Evolutionary conservation across 2,329 filamentous ascomycete genomes (phyloP).

Genomic region (Penicillium sp.): DNA sequence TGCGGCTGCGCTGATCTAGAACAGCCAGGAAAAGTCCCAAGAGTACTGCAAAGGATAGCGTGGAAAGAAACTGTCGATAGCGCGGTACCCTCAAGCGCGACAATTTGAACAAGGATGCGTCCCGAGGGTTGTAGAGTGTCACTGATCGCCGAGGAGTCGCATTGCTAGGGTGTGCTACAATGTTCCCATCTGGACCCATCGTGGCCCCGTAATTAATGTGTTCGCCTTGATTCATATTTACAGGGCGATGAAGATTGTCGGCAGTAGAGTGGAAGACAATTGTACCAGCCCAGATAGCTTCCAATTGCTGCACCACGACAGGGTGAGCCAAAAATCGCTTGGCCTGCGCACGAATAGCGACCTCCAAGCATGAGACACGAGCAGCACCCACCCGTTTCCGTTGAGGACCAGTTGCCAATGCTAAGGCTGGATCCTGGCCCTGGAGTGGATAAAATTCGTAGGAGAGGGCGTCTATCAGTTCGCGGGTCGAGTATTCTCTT

Average conservation of each 20-base stretch:
- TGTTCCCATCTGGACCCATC: constrained; percentile 23
- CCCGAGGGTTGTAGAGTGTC: constrained; percentile 82
- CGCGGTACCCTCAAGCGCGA: constrained; percentile 86
- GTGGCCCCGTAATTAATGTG: constrained; percentile 29
- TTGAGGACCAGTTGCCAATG: constrained; percentile 37
- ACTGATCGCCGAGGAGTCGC: constrained; percentile 63
- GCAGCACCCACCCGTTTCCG: constrained; percentile 59
- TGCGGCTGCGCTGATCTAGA: constrained; percentile 68
- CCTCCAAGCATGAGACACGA: constrained; percentile 84
- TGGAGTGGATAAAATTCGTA: constrained; percentile 95
- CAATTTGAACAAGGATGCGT: constrained; percentile 87
- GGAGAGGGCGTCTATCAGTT: constrained; percentile 88
- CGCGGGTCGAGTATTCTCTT: constrained; percentile 83
- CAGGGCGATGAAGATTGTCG: constrained; percentile 73
- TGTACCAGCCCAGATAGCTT: constrained; percentile 94
- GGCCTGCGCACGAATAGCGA: constrained; percentile 87
- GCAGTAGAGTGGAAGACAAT: constrained; percentile 91
- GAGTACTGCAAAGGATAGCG: constrained; percentile 79
- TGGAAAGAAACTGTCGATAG: constrained; percentile 88
- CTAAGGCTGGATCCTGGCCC: constrained; percentile 59
- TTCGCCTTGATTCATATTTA: constrained; percentile 34
- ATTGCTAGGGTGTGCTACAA: constrained; percentile 16
- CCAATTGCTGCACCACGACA: constrained; percentile 88
- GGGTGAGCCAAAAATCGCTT: constrained; percentile 92
- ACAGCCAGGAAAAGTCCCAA: constrained; percentile 84